Percentiles rank a stretch among this genome's conserved stretches.
Conservation (phyloP, 1,139 yeast genomes). For the Kurtzmaniella quercitrusa region DNA sequence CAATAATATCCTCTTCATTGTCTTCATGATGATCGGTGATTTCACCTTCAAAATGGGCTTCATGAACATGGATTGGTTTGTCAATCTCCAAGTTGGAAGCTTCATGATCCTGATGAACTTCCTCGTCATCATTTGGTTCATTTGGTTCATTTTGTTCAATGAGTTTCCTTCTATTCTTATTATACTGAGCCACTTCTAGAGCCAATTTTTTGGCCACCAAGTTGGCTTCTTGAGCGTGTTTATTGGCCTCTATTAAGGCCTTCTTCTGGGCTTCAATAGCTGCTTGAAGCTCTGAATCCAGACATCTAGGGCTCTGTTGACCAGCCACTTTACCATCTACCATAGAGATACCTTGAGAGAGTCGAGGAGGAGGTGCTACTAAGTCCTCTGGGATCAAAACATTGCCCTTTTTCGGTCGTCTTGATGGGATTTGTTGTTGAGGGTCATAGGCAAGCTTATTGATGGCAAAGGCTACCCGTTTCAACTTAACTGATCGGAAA, state of each 20-base stretch:
- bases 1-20: constrained; percentile 14
- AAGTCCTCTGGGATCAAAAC: constrained; percentile 73
- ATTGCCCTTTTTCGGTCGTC: constrained; percentile 78
- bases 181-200: constrained; percentile 50
- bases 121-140: constrained; percentile 19
- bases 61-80: constrained; percentile 68
- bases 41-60: constrained; percentile 49
- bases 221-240: constrained; percentile 75
- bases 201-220: constrained; percentile 66
- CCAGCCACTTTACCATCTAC: constrained; percentile 23
- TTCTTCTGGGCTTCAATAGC: constrained; percentile 57
- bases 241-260: constrained; percentile 57
- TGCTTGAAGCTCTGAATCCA: constrained; percentile 45
- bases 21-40: constrained; percentile 8
- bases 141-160: constrained; percentile 9
- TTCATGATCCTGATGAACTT: constrained; percentile 11
- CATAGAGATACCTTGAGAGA: constrained; percentile 58
- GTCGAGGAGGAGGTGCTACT: constrained; percentile 56
- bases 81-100: constrained; percentile 30
- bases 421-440: constrained; percentile 91
- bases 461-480: constrained; percentile 72
- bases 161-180: constrained; percentile 15
- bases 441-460: constrained; percentile 73
- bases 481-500: constrained; percentile 30
- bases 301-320: constrained; percentile 31